Conservation (phyloP, 371 early-diverging fungal genomes). For the Mortierella sp. region DNA sequence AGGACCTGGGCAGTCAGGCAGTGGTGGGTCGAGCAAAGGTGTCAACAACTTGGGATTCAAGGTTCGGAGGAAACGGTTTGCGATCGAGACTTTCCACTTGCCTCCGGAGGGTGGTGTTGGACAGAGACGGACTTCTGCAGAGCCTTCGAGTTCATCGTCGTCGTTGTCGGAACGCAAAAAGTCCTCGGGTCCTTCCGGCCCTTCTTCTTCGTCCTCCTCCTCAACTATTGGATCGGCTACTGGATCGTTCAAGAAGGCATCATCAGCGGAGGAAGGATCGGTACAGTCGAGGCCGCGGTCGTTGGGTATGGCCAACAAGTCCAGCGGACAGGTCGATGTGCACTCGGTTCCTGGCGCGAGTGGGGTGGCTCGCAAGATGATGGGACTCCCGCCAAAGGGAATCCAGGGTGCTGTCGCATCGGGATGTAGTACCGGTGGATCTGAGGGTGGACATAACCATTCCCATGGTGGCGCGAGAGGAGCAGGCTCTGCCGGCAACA, state of each 20-base stretch:
- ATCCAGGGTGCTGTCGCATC: conserved; percentile 45
- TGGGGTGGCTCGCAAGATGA: conserved; percentile 56
- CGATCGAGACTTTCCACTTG: conserved; percentile 91
- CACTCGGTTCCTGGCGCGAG: conserved; percentile 55
- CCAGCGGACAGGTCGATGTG: conserved; percentile 29
- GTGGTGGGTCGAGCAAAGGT: conserved; percentile 53
- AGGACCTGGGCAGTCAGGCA: conserved; percentile 25
- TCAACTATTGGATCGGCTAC: conserved; percentile 11
- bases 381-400: conserved; percentile 47
- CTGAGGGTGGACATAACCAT: conserved; percentile 27
- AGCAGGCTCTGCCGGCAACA: conserved; percentile 14
- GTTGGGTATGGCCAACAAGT: conserved; percentile 6
- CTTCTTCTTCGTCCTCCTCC: conserved; percentile 19
- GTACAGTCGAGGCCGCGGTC: conserved; percentile 10
- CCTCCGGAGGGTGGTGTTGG: conserved; percentile 92
- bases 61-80: conserved; percentile 88
- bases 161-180: conserved; percentile 37
- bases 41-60: conserved; percentile 88
- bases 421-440: conserved; percentile 39
- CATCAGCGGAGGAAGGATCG: neutral
- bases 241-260: conserved; percentile 12
- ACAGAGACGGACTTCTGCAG: conserved; percentile 71
- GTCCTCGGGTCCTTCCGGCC: conserved; percentile 2
- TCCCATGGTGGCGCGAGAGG: conserved; percentile 16
- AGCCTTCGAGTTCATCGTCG: conserved; percentile 26